Evolutionary conservation across 805 yeast genomes (phyloP).

Genomic region (Starmerella potacharoeniae): DNA sequence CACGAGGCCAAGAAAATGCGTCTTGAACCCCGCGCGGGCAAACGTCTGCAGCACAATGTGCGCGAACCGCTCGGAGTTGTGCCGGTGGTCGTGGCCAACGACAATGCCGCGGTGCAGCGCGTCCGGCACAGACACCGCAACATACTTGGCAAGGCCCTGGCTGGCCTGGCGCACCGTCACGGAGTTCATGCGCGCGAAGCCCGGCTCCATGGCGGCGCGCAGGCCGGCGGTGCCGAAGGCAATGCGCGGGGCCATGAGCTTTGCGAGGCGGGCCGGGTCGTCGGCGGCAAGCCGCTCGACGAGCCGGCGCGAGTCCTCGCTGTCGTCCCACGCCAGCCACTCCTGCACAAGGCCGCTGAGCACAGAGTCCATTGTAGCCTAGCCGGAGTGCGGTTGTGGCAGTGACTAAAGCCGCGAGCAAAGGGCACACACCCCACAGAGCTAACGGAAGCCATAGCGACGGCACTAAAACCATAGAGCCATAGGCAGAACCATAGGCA

Average conservation of each 20-base stretch:
- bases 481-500: no score
- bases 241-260: constrained; percentile 36
- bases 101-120: constrained; percentile 41
- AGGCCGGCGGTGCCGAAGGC: constrained; percentile 92
- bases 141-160: constrained; percentile 32
- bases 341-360: constrained; percentile 5
- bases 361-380: background rate
- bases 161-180: constrained; percentile 84
- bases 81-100: constrained; percentile 86
- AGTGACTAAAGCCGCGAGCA: background rate
- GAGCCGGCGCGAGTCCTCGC: constrained; percentile 3
- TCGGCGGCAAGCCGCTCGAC: constrained; percentile 1
- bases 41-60: constrained; percentile 68
- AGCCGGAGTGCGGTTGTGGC: no score
- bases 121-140: constrained; percentile 24
- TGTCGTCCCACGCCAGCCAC: constrained; percentile 15
- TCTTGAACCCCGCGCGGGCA: constrained; percentile 52
- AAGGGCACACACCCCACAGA: background rate
- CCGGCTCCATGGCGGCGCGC: constrained; percentile 80
- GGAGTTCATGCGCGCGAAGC: constrained; percentile 78
- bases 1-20: constrained; percentile 36
- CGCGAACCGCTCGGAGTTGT: constrained; percentile 69
- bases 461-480: no score
- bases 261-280: constrained; percentile 14
- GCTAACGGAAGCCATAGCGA: background rate